Base-by-base conservation (phyloP, 2,329 filamentous ascomycete genomes). In the Cordyceps cateniannulata region DNA sequence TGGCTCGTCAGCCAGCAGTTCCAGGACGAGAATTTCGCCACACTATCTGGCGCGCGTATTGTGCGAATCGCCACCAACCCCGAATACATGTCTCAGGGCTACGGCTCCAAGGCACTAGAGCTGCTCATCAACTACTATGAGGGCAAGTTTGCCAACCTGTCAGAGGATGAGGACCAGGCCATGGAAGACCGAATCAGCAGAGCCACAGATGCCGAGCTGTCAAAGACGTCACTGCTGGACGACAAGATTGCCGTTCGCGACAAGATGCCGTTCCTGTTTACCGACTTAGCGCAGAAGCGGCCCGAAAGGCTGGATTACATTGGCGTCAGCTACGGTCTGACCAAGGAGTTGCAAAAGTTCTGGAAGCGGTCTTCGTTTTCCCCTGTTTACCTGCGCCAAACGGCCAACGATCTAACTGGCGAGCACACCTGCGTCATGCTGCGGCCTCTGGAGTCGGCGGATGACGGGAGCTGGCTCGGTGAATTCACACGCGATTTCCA, bases 341-440 rank as follows among this genome's bases (percentile, higher is more conserved):
- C 95, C 0, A 81, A 87, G 44, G 82, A 85, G 16, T 85, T 99
- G 16, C 95, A 96, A 77, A 96, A 91, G 70, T 99, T 99, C 80
- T 99, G 95, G 95, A 96, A 97, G 76, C 88, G 90, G 40, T 85
- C 89, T 18, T 81, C 81, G 1, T 99, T 97, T 72, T 85, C 87
- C 2, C 95, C 95, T 0, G 91, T 99, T 0, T 99, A 99, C 69
- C 82, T 99, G 16, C 85, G 95, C 38, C 95, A 99, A 77, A 99
- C 96, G 2, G 82, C 95, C 56, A 99, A 98, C 71, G 95, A 98
- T 61, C 81, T 99, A 50, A 99, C 96, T 0, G 95, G 95, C 60
- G 95, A 99, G 75, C 95, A 99, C 72, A 96, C 95, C 0, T 97
- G 92, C 71, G 93, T 99, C 29, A 99, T 99, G 96, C 82, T 99